Evolutionary conservation across 2,329 filamentous ascomycete genomes (phyloP).

Genomic region (Pseudocercospora cruenta): DNA sequence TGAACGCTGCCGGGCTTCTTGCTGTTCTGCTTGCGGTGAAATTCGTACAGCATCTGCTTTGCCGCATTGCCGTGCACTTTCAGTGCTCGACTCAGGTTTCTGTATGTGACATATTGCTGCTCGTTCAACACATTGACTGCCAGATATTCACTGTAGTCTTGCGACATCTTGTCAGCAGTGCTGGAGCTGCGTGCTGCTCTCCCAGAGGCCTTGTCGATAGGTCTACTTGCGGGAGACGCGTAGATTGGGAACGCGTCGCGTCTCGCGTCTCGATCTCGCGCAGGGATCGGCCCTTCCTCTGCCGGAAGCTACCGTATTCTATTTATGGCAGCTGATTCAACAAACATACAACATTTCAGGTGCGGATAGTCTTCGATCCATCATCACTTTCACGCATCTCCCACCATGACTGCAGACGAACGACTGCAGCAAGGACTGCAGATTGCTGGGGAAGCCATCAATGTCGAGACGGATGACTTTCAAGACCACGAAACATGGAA

Average conservation of each 20-base stretch:
- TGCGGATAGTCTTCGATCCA: no score
- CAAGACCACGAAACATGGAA: conserved; percentile 39
- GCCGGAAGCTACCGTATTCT: not conserved
- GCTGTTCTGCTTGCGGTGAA: conserved; percentile 75
- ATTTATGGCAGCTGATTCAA: not conserved
- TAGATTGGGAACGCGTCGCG: not conserved
- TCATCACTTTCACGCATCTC: not conserved
- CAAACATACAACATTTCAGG: not conserved
- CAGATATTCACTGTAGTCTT: conserved; percentile 70
- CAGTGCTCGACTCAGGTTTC: conserved; percentile 77
- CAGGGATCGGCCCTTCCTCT: not conserved
- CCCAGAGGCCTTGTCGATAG: no score
- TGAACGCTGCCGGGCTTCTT: conserved; percentile 76
- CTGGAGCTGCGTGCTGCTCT: not conserved
- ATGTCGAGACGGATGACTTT: conserved; percentile 34
- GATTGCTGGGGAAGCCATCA: conserved; percentile 37
- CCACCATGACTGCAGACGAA: conserved; percentile 27
- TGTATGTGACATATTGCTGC: conserved; percentile 76
- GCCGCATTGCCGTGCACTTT: conserved; percentile 84
- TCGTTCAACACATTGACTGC: conserved; percentile 77
- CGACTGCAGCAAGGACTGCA: conserved; percentile 28
- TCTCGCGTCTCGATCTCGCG: no score
- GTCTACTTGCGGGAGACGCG: not conserved
- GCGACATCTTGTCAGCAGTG: conserved; percentile 43
- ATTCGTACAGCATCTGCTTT: conserved; percentile 79